Conservation (phyloP, 192 early-diverging fungal genomes). For the Kickxella alabastrina region DNA sequence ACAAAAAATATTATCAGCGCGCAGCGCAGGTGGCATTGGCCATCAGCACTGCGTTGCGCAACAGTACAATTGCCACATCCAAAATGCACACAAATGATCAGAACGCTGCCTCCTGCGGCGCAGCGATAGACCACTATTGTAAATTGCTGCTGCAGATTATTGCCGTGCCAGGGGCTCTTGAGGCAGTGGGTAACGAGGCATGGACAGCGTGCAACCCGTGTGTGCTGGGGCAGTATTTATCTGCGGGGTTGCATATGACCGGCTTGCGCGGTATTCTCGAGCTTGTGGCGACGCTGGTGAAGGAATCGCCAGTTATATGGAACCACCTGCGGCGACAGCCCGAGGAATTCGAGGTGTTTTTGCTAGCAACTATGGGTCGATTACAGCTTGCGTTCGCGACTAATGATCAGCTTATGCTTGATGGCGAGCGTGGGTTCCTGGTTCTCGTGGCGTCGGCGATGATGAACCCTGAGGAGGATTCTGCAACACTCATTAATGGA, state of each 20-base stretch:
- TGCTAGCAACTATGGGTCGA: slow-evolving; percentile 16
- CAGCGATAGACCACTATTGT: slow-evolving; percentile 17
- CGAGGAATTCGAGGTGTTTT: slow-evolving; percentile 16
- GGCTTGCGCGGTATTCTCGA: slow-evolving; percentile 26
- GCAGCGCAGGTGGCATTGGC: not conserved
- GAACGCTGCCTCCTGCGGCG: slow-evolving; percentile 4
- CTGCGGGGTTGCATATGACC: slow-evolving; percentile 11
- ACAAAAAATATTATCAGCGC: not conserved
- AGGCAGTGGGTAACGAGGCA: slow-evolving; percentile 7
- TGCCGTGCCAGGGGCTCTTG: slow-evolving; percentile 9
- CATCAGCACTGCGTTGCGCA: slow-evolving; percentile 6
- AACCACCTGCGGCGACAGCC: slow-evolving; percentile 7
- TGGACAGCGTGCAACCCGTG: slow-evolving; percentile 24
- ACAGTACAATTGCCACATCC: not conserved
- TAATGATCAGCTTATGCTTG: slow-evolving; percentile 22
- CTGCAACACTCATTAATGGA: slow-evolving; percentile 18
- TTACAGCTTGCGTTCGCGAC: slow-evolving; percentile 22
- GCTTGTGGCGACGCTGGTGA: slow-evolving; percentile 23
- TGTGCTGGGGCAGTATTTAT: slow-evolving; percentile 3
- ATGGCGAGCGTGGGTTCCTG: slow-evolving; percentile 28
- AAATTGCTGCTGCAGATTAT: slow-evolving; percentile 21
- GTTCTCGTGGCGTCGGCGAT: slow-evolving; percentile 36
- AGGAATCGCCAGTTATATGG: slow-evolving; percentile 25
- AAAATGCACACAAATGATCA: not conserved
- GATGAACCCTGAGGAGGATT: slow-evolving; percentile 30